A percentile compares a stretch with the other conserved stretches of the same genome.
Conservation (phyloP, 2,329 filamentous ascomycete species). For the Talaromyces piceae region DNA sequence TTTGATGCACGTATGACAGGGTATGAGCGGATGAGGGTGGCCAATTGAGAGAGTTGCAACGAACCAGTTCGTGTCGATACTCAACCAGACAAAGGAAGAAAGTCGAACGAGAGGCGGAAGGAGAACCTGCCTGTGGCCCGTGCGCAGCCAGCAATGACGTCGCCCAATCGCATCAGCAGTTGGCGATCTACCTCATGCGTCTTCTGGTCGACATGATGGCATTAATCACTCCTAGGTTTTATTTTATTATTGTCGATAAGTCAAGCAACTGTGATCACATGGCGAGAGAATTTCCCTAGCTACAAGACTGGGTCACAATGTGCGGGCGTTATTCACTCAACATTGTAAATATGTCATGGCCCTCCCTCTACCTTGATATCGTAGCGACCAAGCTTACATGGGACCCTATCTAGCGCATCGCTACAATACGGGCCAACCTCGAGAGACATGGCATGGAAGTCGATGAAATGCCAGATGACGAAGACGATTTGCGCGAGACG, state of each 20-base stretch:
- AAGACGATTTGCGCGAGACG: conserved; percentile 63
- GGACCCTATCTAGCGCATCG: conserved; percentile 54
- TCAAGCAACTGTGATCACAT: no score
- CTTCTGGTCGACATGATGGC: no score
- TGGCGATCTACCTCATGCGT: background rate
- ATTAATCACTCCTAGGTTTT: no score
- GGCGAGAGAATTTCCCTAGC: background rate
- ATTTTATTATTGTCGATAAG: no score
- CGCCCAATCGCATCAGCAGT: background rate
- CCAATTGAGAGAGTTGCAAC: no score
- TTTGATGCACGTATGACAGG: background rate
- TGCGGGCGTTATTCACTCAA: conserved; percentile 61
- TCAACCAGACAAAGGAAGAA: background rate
- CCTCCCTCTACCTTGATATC: no score
- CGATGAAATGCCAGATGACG: conserved; percentile 61
- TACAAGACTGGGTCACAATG: conserved; percentile 39
- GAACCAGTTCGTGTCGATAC: background rate
- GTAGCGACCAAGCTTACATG: background rate
- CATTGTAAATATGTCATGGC: conserved; percentile 49
- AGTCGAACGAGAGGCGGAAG: background rate
- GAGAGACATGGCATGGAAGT: conserved; percentile 67
- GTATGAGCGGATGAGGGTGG: background rate
- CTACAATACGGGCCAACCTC: conserved; percentile 65
- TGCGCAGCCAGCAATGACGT: background rate
- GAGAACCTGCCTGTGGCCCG: background rate